Evolutionary conservation across 257 asterid genomes (phyloP).

Genomic region (Solanum appendiculatum): DNA sequence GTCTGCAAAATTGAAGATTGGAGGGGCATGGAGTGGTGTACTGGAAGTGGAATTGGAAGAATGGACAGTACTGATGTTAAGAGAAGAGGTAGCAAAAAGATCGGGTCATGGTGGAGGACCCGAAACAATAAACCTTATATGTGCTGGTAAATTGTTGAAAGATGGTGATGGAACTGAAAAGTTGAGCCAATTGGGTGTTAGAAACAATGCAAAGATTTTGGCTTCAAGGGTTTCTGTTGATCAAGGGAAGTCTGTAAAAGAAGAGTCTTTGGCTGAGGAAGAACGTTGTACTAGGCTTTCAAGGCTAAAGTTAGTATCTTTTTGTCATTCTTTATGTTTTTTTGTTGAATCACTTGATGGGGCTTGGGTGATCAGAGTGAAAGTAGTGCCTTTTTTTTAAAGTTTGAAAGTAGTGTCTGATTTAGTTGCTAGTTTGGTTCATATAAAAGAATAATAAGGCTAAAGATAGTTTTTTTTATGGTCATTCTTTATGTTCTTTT

Average conservation of each 20-base stretch:
- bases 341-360: not conserved
- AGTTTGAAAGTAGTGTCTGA: not conserved
- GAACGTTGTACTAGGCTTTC: conserved; percentile 65
- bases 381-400: not conserved
- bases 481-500: not conserved
- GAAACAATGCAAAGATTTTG: conserved; percentile 63
- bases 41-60: conserved; percentile 66
- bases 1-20: conserved; percentile 59
- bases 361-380: not conserved
- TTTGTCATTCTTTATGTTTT: not conserved
- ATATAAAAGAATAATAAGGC: conserved; percentile 22
- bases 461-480: not conserved
- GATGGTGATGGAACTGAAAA: conserved; percentile 59
- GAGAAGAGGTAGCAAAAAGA: conserved; percentile 63
- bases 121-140: conserved; percentile 52
- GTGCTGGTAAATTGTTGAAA: conserved; percentile 55
- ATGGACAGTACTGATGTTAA: conserved; percentile 70
- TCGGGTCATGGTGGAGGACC: conserved; percentile 38
- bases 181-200: conserved; percentile 69
- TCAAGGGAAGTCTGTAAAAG: conserved; percentile 49
- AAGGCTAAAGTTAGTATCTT: conserved; percentile 51
- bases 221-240: conserved; percentile 57
- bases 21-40: conserved; percentile 88
- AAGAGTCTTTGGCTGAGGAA: conserved; percentile 80
- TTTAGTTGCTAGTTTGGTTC: not conserved